Evolutionary conservation across 2,329 filamentous ascomycete species (phyloP).

Genomic region (Colletotrichum salicis): DNA sequence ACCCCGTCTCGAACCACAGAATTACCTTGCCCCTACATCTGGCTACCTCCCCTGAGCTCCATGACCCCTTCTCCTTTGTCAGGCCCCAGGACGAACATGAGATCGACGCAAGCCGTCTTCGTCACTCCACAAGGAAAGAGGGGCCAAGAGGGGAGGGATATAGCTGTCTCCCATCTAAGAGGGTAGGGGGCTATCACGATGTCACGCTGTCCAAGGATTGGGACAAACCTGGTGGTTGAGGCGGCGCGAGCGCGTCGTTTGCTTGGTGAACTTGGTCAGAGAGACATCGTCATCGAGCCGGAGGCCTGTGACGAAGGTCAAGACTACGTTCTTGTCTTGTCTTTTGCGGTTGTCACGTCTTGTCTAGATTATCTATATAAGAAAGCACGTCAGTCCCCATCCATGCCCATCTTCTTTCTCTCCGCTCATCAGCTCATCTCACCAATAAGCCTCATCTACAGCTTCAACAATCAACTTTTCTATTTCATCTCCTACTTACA

Average conservation of each 20-base stretch:
- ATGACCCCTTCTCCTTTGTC: background rate
- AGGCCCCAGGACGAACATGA: constrained; percentile 1
- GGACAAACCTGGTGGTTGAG: background rate
- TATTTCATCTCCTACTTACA: background rate
- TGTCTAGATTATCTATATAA: constrained; percentile 27
- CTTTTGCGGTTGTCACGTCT: background rate
- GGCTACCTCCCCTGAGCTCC: background rate
- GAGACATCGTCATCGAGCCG: constrained; percentile 27
- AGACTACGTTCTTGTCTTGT: background rate
- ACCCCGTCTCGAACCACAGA: background rate
- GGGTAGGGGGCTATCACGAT: constrained; percentile 25
- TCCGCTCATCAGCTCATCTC: constrained; percentile 15
- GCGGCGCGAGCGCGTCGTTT: constrained; percentile 11
- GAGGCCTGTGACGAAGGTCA: constrained; percentile 28
- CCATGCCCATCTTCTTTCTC: background rate
- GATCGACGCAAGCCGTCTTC: constrained; percentile 23
- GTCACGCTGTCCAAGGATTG: constrained; percentile 13
- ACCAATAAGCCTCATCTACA: constrained; percentile 1
- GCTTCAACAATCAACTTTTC: background rate
- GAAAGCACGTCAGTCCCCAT: background rate
- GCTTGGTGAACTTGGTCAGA: background rate
- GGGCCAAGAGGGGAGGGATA: background rate
- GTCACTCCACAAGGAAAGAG: constrained; percentile 15
- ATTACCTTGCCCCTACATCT: background rate
- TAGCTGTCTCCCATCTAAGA: constrained; percentile 20